A percentile compares a stretch with the other conserved stretches of the same genome.
Conservation (phyloP, 1,139 yeast genomes). For the Trichomonascaceae sp. region DNA sequence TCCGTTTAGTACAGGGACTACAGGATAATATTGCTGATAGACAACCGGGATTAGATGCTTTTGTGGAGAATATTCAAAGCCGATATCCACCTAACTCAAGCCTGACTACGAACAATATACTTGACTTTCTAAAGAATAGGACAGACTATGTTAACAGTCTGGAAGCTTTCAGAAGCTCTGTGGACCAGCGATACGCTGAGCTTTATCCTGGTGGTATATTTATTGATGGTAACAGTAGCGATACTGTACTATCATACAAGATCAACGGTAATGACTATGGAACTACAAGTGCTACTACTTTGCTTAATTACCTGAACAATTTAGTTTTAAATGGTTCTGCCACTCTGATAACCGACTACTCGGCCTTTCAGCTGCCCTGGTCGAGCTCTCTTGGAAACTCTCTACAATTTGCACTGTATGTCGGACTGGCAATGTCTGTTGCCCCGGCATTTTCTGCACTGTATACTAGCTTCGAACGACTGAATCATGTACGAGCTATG, state of each 20-base stretch:
- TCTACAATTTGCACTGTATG: constrained; percentile 32
- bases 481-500: constrained; percentile 33
- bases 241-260: constrained; percentile 21
- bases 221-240: constrained; percentile 19
- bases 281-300: constrained; percentile 21
- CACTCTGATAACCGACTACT: constrained; percentile 27
- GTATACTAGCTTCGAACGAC: constrained; percentile 35
- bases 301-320: constrained; percentile 29
- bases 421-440: constrained; percentile 33
- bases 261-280: constrained; percentile 26
- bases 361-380: constrained; percentile 33
- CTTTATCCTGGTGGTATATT: constrained; percentile 33
- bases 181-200: constrained; percentile 20
- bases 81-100: constrained; percentile 8
- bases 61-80: constrained; percentile 18
- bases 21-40: constrained; percentile 7
- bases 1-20: constrained; percentile 18
- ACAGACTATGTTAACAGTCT: constrained; percentile 17
- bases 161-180: constrained; percentile 17
- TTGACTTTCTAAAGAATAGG: constrained; percentile 11
- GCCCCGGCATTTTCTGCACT: constrained; percentile 34
- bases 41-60: constrained; percentile 17
- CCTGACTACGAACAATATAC: constrained; percentile 10
- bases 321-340: constrained; percentile 27
- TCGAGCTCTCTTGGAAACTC: constrained; percentile 29